Conservation (phyloP, 2,329 filamentous ascomycete species). For the Botrytis aclada region DNA sequence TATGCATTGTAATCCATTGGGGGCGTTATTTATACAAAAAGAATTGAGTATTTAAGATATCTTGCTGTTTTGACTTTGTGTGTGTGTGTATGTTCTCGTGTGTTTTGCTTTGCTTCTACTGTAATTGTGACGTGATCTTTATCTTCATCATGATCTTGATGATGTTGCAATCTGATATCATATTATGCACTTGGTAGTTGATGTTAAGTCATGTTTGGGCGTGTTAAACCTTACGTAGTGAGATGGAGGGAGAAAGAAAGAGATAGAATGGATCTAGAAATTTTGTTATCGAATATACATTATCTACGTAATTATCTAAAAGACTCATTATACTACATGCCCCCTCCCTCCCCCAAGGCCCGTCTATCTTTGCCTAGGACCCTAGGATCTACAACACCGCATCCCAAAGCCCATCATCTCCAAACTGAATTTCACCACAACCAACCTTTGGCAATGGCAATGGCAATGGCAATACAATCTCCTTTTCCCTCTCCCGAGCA, state of each 20-base stretch:
- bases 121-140: background rate
- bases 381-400: background rate
- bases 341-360: too few relatives aligned
- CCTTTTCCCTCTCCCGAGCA: background rate
- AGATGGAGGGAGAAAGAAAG: background rate
- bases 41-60: background rate
- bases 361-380: background rate
- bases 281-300: background rate
- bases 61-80: background rate
- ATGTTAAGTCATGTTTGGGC: background rate
- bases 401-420: background rate
- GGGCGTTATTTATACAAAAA: conserved; percentile 13
- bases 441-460: background rate
- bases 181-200: background rate
- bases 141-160: background rate
- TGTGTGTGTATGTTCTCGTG: background rate
- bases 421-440: background rate
- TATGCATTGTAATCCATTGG: conserved; percentile 8
- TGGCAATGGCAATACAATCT: background rate
- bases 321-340: background rate
- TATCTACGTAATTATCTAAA: too few relatives aligned
- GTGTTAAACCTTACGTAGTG: background rate
- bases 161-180: background rate
- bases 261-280: background rate
- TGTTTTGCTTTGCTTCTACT: background rate